Conservation (phyloP, 495 filamentous ascomycete genomes). For the Podospora pseudopauciseta region DNA sequence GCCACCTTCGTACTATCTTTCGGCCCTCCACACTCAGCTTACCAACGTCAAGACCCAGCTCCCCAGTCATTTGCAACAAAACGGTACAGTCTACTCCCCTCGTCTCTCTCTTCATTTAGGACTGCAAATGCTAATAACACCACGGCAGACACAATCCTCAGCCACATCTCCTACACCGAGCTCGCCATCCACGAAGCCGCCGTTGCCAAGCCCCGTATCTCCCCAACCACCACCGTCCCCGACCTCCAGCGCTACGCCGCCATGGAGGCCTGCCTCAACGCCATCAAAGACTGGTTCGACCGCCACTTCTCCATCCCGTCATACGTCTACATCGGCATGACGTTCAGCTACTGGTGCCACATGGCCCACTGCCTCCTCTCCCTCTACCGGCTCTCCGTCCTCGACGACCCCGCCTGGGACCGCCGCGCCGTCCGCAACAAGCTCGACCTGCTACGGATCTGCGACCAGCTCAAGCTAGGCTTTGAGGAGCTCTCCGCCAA, state of each 20-base stretch:
- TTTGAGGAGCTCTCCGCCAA: conserved; percentile 20
- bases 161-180: conserved; percentile 40
- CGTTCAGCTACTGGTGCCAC: conserved; percentile 31
- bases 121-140: background rate
- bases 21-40: conserved; percentile 45
- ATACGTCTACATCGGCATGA: conserved; percentile 28
- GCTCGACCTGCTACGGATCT: conserved; percentile 32
- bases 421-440: conserved; percentile 24
- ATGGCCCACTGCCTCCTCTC: conserved; percentile 29
- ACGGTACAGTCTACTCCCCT: conserved; percentile 23
- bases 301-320: conserved; percentile 29
- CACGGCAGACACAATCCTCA: conserved; percentile 23
- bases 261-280: conserved; percentile 27
- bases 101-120: background rate
- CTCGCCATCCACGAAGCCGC: conserved; percentile 44
- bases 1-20: conserved; percentile 40
- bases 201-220: conserved; percentile 24
- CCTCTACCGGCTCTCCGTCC: conserved; percentile 28
- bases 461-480: conserved; percentile 27
- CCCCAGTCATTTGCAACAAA: conserved; percentile 32
- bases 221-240: conserved; percentile 15
- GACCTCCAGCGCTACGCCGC: conserved; percentile 30
- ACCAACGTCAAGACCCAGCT: conserved; percentile 37
- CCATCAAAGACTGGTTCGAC: conserved; percentile 27
- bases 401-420: conserved; percentile 40